phyloP scores from a whole-genome alignment of 192 early-diverging fungal species.

The Backusella luteola region DNA sequence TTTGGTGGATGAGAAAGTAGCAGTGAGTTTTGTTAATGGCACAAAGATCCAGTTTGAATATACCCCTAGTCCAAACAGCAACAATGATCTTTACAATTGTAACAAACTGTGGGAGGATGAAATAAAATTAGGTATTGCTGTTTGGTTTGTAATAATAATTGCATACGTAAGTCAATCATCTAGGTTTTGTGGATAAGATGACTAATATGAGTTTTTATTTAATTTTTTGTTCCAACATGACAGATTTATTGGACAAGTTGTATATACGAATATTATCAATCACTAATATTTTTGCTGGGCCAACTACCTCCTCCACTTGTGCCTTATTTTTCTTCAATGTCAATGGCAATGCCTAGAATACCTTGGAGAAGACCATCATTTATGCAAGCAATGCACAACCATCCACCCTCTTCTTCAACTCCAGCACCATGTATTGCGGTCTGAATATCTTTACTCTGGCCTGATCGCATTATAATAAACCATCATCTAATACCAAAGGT shows the following conservation, averaged over 20 bases:
- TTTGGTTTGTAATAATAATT: constrained; percentile 19
- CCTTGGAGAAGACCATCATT: neutral
- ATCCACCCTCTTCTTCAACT: neutral
- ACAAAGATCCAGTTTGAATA: constrained; percentile 22
- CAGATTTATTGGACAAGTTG: neutral
- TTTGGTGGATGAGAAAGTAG: constrained; percentile 11
- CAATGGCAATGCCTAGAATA: neutral
- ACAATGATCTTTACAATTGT: constrained; percentile 24
- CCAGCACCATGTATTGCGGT: no score
- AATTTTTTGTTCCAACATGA: neutral
- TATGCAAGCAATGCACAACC: neutral
- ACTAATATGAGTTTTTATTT: neutral
- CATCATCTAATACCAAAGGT: no score
- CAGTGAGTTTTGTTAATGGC: constrained; percentile 18
- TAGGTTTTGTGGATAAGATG: neutral
- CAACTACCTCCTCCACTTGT: neutral
- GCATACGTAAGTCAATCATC: constrained; percentile 19
- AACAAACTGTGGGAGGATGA: constrained; percentile 29
- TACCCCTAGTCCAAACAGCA: constrained; percentile 2
- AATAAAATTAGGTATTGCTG: constrained; percentile 22
- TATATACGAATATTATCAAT: neutral
- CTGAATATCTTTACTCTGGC: no score
- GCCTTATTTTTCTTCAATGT: neutral
- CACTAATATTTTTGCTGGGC: neutral
- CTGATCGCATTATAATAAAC: no score